Evolutionary conservation across 306 rosid genomes (phyloP).

Genomic region (Glycine latifolia): DNA sequence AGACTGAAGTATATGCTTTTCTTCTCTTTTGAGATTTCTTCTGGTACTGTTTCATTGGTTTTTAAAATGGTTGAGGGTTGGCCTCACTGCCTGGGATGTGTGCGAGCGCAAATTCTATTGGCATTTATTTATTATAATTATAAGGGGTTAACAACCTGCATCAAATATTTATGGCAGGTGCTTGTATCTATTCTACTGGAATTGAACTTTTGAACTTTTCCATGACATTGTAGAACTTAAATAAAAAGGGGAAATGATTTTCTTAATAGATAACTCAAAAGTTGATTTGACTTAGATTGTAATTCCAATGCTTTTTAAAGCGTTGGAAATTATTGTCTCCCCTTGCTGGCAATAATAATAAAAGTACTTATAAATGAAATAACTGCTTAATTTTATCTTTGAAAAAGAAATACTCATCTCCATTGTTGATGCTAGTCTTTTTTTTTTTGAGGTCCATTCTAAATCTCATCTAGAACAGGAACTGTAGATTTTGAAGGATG

Average conservation of each 20-base stretch:
- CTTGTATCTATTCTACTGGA: background rate
- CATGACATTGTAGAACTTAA: background rate
- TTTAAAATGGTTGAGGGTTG: constrained; percentile 65
- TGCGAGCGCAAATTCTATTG: no score
- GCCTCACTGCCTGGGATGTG: constrained; percentile 62
- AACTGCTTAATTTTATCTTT: no score
- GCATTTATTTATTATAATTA: no score
- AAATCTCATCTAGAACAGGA: no score
- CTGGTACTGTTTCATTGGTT: constrained; percentile 70
- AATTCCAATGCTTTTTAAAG: background rate
- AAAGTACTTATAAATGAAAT: no score
- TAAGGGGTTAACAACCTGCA: no score
- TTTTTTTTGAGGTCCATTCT: no score
- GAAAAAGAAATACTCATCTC: no score
- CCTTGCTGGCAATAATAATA: no score
- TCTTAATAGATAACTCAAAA: background rate
- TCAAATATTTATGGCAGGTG: no score
- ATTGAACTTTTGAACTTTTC: background rate
- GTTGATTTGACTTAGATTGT: background rate
- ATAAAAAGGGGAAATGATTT: background rate
- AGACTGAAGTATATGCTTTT: constrained; percentile 53
- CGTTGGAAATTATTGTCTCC: background rate
- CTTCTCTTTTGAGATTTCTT: constrained; percentile 37
- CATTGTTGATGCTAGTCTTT: no score
- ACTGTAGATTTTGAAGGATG: no score